A percentile compares a stretch with the other conserved stretches of the same genome.
These are phyloP conservation scores for Dactylellina haptotyla DNA, from an alignment of 2,329 filamentous ascomycete species.

Conservation along the genomic window DNA sequence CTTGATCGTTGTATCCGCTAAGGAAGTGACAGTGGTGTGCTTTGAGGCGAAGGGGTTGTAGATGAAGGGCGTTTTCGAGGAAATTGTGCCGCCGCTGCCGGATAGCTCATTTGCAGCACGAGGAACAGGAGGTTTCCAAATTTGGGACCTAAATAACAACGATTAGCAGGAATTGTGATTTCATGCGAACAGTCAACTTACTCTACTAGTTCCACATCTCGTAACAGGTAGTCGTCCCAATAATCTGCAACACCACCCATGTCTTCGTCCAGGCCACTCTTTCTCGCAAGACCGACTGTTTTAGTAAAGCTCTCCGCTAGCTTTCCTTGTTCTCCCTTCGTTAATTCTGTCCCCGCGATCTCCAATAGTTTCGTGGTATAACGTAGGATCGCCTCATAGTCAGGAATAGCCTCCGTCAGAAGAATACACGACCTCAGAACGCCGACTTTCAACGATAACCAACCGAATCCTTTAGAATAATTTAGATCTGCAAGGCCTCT, in stretches of 20 bases:
- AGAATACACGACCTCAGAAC: conserved; percentile 89
- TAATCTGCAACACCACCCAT: conserved; percentile 77
- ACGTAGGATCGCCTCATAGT: conserved; percentile 87
- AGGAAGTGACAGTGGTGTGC: conserved; percentile 68
- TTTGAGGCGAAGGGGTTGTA: conserved; percentile 88
- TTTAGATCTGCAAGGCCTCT: conserved; percentile 61
- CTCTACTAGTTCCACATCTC: conserved; percentile 73
- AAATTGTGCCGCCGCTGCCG: conserved; percentile 61
- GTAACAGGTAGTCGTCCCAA: conserved; percentile 95
- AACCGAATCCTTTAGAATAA: conserved; percentile 70
- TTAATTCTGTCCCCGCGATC: conserved; percentile 79
- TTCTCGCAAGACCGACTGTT: conserved; percentile 79
- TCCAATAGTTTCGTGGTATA: conserved; percentile 86
- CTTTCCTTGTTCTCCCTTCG: conserved; percentile 83
- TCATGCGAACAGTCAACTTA: conserved; percentile 9
- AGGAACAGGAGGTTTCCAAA: conserved; percentile 70
- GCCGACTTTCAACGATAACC: conserved; percentile 81
- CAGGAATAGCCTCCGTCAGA: conserved; percentile 90
- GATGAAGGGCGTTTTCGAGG: conserved; percentile 80
- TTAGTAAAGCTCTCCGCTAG: conserved; percentile 87
- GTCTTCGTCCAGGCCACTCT: conserved; percentile 73
- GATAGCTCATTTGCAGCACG: conserved; percentile 69
- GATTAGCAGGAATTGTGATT: background rate
- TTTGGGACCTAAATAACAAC: conserved; percentile 46
- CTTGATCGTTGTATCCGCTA: conserved; percentile 69